These are phyloP conservation scores for Cordyceps cicadae DNA, from an alignment of 2,329 filamentous ascomycete genomes.

Conservation along the genomic window DNA sequence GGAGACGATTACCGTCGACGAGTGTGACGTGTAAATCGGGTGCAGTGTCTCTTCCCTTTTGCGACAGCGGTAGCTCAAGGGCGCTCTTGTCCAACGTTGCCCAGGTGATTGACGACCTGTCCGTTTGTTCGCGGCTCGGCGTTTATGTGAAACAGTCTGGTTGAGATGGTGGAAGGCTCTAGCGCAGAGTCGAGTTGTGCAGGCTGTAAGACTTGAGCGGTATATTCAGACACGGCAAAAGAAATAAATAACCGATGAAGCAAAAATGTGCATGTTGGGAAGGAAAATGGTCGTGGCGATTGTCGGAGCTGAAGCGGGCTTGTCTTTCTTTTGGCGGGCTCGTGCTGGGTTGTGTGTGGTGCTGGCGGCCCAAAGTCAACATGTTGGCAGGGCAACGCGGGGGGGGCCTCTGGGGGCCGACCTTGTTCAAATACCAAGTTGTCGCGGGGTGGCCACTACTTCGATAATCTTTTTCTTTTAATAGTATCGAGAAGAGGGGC, in stretches of 20 bases:
- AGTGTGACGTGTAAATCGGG: not conserved
- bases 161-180: not conserved
- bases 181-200: not conserved
- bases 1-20: not conserved
- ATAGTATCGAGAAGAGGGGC: conserved; percentile 2
- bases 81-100: conserved; percentile 1
- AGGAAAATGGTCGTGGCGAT: conserved; percentile 11
- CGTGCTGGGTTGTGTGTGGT: conserved; percentile 10
- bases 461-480: not conserved
- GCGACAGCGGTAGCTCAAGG: not conserved
- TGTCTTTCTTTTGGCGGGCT: not conserved
- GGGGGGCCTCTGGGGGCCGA: not conserved
- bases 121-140: not conserved
- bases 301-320: conserved; percentile 7
- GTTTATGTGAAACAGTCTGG: not conserved
- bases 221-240: not conserved
- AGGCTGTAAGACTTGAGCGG: not conserved
- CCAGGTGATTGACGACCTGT: conserved; percentile 4
- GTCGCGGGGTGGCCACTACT: conserved; percentile 1
- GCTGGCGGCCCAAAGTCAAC: conserved; percentile 21
- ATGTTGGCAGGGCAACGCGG: conserved; percentile 29
- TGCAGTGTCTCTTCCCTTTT: not conserved
- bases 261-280: conserved; percentile 9
- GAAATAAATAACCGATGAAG: conserved; percentile 1
- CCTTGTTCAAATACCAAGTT: not conserved